Conservation (phyloP, 164 flowering plant species). For the Chloranthus sessilifolius region DNA sequence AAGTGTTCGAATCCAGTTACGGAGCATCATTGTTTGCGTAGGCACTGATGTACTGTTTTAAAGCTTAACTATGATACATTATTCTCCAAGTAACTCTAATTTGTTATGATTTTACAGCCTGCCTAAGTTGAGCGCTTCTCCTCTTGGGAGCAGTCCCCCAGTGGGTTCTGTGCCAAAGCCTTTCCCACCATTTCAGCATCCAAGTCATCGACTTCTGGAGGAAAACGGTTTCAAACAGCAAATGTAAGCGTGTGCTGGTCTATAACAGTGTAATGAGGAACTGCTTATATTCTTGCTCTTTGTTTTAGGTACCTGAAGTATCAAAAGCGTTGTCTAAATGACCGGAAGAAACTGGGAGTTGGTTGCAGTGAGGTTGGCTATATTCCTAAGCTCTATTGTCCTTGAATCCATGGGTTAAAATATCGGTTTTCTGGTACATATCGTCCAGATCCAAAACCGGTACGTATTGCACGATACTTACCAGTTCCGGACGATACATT, state of each 20-base stretch:
- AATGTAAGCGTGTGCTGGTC: conserved; percentile 43
- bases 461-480: too few relatives aligned
- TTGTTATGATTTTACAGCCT: conserved; percentile 35
- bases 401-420: too few relatives aligned
- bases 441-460: too few relatives aligned
- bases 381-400: neutral
- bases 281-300: conserved; percentile 5
- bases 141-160: conserved; percentile 85
- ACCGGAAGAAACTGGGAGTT: conserved; percentile 77
- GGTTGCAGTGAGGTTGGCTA: conserved; percentile 92
- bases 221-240: conserved; percentile 96
- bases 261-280: neutral
- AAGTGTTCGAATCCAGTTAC: too few relatives aligned
- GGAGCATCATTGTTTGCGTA: too few relatives aligned
- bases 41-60: too few relatives aligned
- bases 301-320: conserved; percentile 74
- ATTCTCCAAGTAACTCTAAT: neutral
- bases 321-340: conserved; percentile 78
- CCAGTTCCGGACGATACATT: too few relatives aligned
- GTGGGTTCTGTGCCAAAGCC: conserved; percentile 90
- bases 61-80: too few relatives aligned
- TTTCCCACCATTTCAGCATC: conserved; percentile 94
- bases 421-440: too few relatives aligned
- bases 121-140: conserved; percentile 72
- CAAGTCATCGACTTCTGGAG: conserved; percentile 92